Percentiles rank a stretch among this genome's conserved stretches.
Conservation (phyloP, 331 rosid species). For the Acacia pycnantha region DNA sequence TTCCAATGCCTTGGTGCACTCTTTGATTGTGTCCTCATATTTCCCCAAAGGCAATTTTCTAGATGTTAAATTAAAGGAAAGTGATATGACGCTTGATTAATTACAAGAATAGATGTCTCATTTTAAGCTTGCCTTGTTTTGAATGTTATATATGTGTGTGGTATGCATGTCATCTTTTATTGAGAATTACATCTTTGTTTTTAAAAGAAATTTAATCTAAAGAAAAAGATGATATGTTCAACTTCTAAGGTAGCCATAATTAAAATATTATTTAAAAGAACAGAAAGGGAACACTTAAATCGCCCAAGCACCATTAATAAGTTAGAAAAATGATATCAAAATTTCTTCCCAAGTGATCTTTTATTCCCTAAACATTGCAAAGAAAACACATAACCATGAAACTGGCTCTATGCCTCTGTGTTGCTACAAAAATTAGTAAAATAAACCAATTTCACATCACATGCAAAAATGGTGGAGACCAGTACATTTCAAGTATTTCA, state of each 20-base stretch:
- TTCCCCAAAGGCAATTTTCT: too few species aligned
- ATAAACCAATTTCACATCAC: neutral
- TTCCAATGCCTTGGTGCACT: too few species aligned
- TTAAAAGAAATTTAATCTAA: too few species aligned
- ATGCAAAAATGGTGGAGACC: neutral
- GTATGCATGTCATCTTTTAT: neutral
- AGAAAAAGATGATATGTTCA: too few species aligned
- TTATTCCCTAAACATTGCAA: neutral
- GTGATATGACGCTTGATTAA: neutral
- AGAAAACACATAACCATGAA: neutral
- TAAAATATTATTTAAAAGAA: too few species aligned
- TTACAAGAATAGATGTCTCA: constrained; percentile 7
- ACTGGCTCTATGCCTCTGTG: neutral
- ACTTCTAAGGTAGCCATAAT: too few species aligned
- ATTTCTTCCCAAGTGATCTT: neutral
- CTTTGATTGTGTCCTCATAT: too few species aligned
- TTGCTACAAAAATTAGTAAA: neutral
- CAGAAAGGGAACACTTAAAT: too few species aligned
- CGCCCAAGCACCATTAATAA: neutral
- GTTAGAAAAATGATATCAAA: neutral
- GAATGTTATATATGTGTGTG: too few species aligned
- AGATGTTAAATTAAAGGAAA: too few species aligned
- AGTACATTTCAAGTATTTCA: neutral
- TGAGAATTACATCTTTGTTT: too few species aligned
- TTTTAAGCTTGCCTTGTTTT: too few species aligned